Base-by-base conservation (phyloP, 345 rosid genomes). In the Laguncularia racemosa region DNA sequence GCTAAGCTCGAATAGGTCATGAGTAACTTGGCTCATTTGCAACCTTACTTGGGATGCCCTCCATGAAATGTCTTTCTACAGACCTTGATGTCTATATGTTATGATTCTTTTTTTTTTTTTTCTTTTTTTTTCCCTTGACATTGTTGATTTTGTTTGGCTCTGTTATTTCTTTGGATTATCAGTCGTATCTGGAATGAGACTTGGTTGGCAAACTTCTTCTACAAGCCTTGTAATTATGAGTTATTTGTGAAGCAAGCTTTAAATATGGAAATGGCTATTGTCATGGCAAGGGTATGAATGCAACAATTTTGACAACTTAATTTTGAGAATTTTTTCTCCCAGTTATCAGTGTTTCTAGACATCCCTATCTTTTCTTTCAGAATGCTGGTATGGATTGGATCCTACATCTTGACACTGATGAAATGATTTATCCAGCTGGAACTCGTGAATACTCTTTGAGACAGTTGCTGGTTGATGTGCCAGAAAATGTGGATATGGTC, bases 181-280 rank as follows among this genome's bases (percentile, higher is more conserved):
- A 93, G 99, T 62, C 95, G 97, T 65, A 84, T 93, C 20, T 93
- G 99, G 99, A 87, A 89, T 16, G 97, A 93, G 86, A 82, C 90
- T 56, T 89, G 99, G 99, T 63, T 93, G 75, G 50, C 92, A 19
- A 81, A 73, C 84, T 93, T 93, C 83, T 93, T 93, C 73, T 89
- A 75, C 79, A 89, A 85, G 74, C 99, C 97, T 16, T 93, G 97
- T 71, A 93, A 89, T 69, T 79, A 89, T 28, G 99, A 93, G 61
- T 66, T 93, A 70, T 93, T 93, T 63, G 99, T 93, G 77, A 93
- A 93, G 77, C 99, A 93, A 72, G 83, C 97, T 17, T 82, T 93
- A 67, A 85, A 93, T 69, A 93, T 93, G 99, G 99, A 93, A 80
- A 93, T 93, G 95, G 95, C 92, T 44, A 85, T 93, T 58, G 79